These are phyloP conservation scores for Pichia heedii DNA, from an alignment of 805 yeast genomes.

Conservation along the genomic window DNA sequence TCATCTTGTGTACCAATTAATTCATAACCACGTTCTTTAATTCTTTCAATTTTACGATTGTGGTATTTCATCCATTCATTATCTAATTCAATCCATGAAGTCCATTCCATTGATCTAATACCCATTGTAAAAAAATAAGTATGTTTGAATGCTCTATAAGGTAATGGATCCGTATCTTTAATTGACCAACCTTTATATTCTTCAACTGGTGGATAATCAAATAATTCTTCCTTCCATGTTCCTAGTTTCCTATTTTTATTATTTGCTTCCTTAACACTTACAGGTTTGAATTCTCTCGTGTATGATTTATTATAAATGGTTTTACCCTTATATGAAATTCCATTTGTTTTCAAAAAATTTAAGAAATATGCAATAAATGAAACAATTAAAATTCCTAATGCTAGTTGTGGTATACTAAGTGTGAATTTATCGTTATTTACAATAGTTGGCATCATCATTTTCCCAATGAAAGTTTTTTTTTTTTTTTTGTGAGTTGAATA, in stretches of 20 bases:
- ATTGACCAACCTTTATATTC: constrained; percentile 43
- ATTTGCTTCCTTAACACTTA: constrained; percentile 28
- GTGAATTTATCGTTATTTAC: neutral
- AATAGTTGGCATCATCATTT: constrained; percentile 6
- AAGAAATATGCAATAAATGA: neutral
- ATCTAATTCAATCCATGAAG: constrained; percentile 60
- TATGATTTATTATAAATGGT: constrained; percentile 6
- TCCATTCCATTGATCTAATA: constrained; percentile 51
- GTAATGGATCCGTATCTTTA: constrained; percentile 41
- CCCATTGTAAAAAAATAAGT: constrained; percentile 64
- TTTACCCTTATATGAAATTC: neutral
- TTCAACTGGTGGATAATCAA: constrained; percentile 39
- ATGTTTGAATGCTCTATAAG: constrained; percentile 62
- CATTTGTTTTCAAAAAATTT: neutral
- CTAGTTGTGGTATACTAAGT: neutral
- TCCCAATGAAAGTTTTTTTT: too few relatives aligned
- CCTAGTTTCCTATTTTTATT: constrained; percentile 42
- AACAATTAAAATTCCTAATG: neutral
- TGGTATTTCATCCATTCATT: constrained; percentile 56
- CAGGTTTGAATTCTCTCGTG: constrained; percentile 20
- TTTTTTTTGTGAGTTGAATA: neutral
- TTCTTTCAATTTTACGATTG: constrained; percentile 40
- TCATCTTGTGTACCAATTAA: constrained; percentile 42
- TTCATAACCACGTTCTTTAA: constrained; percentile 37
- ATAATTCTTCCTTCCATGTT: constrained; percentile 45